Conservation (phyloP, 2,329 filamentous ascomycete species). For the Delphinella strobiligena region DNA sequence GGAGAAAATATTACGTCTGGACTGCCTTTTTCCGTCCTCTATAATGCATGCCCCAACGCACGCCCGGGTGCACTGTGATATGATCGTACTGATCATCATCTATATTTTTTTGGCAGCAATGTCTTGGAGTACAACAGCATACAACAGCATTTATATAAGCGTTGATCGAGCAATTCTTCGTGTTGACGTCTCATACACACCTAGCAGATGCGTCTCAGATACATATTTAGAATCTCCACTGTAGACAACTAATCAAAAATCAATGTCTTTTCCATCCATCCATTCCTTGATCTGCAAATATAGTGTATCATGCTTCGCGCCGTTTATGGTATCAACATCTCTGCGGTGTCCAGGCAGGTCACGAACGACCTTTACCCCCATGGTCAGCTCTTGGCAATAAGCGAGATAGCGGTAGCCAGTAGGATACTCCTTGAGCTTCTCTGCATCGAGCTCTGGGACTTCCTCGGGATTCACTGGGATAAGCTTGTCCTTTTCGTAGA, state of each 20-base stretch:
- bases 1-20: too few relatives aligned
- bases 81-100: too few relatives aligned
- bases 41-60: too few relatives aligned
- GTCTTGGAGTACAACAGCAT: too few relatives aligned
- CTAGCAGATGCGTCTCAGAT: too few relatives aligned
- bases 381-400: slow-evolving; percentile 34
- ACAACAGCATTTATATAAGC: too few relatives aligned
- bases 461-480: slow-evolving; percentile 32
- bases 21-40: too few relatives aligned
- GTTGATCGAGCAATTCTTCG: too few relatives aligned
- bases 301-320: slow-evolving; percentile 34
- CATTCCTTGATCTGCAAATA: slow-evolving; percentile 33
- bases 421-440: slow-evolving; percentile 29
- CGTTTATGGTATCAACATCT: slow-evolving; percentile 21
- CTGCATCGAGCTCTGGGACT: slow-evolving; percentile 29
- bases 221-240: too few relatives aligned
- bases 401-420: slow-evolving; percentile 34
- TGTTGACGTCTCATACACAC: too few relatives aligned
- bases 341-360: slow-evolving; percentile 36
- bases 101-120: too few relatives aligned
- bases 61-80: too few relatives aligned
- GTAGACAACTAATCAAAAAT: slow-evolving; percentile 6
- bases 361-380: slow-evolving; percentile 31
- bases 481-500: slow-evolving; percentile 43
- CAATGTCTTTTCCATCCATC: slow-evolving; percentile 27